Conservation (phyloP, 2,329 filamentous ascomycete species). For the Bipolaris zeicola region DNA sequence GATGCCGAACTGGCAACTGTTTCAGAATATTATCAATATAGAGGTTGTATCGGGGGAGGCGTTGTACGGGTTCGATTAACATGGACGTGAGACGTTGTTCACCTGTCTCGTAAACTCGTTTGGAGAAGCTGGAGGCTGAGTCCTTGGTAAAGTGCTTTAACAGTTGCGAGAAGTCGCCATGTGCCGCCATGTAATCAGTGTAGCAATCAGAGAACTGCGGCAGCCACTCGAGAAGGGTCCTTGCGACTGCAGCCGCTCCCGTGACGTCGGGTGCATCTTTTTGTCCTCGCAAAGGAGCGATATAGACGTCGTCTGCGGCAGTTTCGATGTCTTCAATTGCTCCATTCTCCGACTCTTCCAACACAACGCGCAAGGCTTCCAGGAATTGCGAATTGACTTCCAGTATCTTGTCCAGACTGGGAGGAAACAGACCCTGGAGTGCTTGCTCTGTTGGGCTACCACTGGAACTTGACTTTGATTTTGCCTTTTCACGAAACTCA, state of each 20-base stretch:
- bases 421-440: constrained; percentile 78
- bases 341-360: constrained; percentile 83
- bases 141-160: constrained; percentile 78
- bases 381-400: constrained; percentile 82
- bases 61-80: constrained; percentile 94
- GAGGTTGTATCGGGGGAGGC: constrained; percentile 90
- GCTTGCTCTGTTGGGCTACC: constrained; percentile 74
- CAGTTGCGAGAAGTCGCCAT: constrained; percentile 82
- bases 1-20: constrained; percentile 83
- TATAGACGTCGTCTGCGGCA: constrained; percentile 48
- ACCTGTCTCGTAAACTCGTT: constrained; percentile 78
- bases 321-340: constrained; percentile 77
- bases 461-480: constrained; percentile 62
- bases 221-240: constrained; percentile 86
- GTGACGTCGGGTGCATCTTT: constrained; percentile 68
- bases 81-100: constrained; percentile 90
- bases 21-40: constrained; percentile 95
- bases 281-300: constrained; percentile 41
- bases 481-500: constrained; percentile 76
- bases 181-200: constrained; percentile 88
- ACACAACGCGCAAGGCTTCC: constrained; percentile 72
- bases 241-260: constrained; percentile 78
- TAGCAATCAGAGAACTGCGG: constrained; percentile 91
- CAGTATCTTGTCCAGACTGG: constrained; percentile 78
- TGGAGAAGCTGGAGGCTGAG: constrained; percentile 80